These are phyloP conservation scores for Ophiostoma tasmaniense DNA, from an alignment of 2,329 filamentous ascomycete species.

Conservation along the genomic window DNA sequence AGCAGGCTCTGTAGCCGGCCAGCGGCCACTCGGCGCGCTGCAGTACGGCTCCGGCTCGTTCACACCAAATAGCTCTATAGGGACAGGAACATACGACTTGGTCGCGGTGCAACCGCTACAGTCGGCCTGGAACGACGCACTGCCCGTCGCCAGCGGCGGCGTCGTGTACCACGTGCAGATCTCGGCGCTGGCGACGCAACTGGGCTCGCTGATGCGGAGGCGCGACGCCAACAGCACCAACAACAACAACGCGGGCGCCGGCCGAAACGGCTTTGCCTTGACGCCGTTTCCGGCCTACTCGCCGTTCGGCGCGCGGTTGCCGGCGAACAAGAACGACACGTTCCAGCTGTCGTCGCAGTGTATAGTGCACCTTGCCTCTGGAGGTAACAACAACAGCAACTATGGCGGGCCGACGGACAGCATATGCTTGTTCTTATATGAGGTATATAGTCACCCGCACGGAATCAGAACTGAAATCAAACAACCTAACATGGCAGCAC, in stretches of 20 bases:
- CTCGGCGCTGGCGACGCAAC: slow-evolving; percentile 37
- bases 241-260: slow-evolving; percentile 17
- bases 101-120: slow-evolving; percentile 34
- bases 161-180: slow-evolving; percentile 34
- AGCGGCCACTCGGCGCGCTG: not conserved
- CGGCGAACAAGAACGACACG: slow-evolving; percentile 25
- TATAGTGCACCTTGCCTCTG: slow-evolving; percentile 35
- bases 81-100: slow-evolving; percentile 22
- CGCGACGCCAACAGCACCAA: slow-evolving; percentile 21
- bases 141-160: slow-evolving; percentile 33
- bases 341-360: slow-evolving; percentile 38
- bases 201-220: slow-evolving; percentile 29
- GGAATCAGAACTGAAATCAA: not conserved
- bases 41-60: not conserved
- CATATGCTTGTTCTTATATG: slow-evolving; percentile 45
- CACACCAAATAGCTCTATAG: not conserved
- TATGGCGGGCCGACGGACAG: slow-evolving; percentile 29
- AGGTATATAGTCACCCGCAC: slow-evolving; percentile 30
- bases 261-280: slow-evolving; percentile 24
- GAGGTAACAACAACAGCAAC: slow-evolving; percentile 24
- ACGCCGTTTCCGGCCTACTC: slow-evolving; percentile 35
- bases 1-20: not conserved
- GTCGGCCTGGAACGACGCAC: slow-evolving; percentile 43
- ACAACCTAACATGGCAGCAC: slow-evolving; percentile 30
- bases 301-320: slow-evolving; percentile 32